Conservation (phyloP, 2,329 filamentous ascomycete genomes). For the Neoscytalidium dimidiatum region DNA sequence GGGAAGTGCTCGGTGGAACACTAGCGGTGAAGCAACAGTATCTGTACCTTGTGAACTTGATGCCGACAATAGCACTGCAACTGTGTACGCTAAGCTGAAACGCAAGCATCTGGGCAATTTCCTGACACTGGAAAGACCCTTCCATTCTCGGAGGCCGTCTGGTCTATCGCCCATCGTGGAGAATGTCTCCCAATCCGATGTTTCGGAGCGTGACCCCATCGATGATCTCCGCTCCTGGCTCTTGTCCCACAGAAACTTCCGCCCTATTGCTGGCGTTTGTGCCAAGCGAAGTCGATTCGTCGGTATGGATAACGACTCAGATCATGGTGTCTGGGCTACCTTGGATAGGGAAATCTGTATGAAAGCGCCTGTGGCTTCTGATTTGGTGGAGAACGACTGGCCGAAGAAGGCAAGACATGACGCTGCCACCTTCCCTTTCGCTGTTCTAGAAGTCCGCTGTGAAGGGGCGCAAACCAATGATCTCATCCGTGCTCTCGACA, state of each 20-base stretch:
- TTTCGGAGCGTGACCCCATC: slow-evolving; percentile 22
- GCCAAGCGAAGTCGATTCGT: slow-evolving; percentile 51
- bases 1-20: slow-evolving; percentile 37
- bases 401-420: slow-evolving; percentile 27
- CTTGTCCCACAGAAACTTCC: slow-evolving; percentile 43
- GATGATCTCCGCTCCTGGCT: slow-evolving; percentile 45
- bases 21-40: slow-evolving; percentile 35
- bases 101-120: slow-evolving; percentile 45
- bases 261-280: slow-evolving; percentile 49
- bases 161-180: slow-evolving; percentile 24
- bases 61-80: slow-evolving; percentile 21
- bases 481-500: slow-evolving; percentile 47
- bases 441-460: slow-evolving; percentile 52
- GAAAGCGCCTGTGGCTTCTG: slow-evolving; percentile 32
- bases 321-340: slow-evolving; percentile 49
- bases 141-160: slow-evolving; percentile 25
- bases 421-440: slow-evolving; percentile 49
- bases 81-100: slow-evolving; percentile 36
- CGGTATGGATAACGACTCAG: slow-evolving; percentile 47
- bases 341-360: slow-evolving; percentile 51
- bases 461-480: slow-evolving; percentile 45
- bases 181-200: slow-evolving; percentile 24
- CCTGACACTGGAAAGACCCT: slow-evolving; percentile 33
- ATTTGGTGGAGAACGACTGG: slow-evolving; percentile 36
- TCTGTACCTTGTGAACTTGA: slow-evolving; percentile 26